phyloP scores from a whole-genome alignment of 192 early-diverging fungal genomes.

The Physocladia obscura region DNA sequence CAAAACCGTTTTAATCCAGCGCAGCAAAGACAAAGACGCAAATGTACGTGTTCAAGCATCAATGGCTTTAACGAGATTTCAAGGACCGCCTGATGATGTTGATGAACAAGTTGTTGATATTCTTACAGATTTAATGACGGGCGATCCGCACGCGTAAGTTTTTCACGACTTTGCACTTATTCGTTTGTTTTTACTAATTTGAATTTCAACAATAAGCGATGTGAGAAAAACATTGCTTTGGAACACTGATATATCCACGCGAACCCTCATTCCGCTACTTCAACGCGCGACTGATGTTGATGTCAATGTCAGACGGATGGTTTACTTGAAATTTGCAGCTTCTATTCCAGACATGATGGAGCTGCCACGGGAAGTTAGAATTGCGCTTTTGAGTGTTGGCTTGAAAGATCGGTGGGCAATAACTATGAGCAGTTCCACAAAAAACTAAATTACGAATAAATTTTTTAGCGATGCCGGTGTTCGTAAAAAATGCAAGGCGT shows the following conservation, averaged over 20 bases:
- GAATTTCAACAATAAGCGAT: conserved; percentile 2
- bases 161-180: background rate
- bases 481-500: conserved; percentile 14
- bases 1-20: conserved; percentile 15
- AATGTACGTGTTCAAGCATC: conserved; percentile 25
- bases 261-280: conserved; percentile 12
- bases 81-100: conserved; percentile 25
- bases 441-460: background rate
- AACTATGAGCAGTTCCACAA: background rate
- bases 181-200: background rate
- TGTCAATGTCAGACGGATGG: conserved; percentile 12
- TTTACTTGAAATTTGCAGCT: conserved; percentile 23
- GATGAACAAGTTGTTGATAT: conserved; percentile 20
- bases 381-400: conserved; percentile 13
- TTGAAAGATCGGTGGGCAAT: conserved; percentile 11
- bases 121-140: conserved; percentile 19
- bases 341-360: conserved; percentile 13
- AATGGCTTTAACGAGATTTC: conserved; percentile 20
- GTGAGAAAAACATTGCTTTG: conserved; percentile 23
- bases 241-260: conserved; percentile 21
- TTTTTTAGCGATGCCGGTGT: conserved; percentile 14
- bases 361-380: conserved; percentile 9
- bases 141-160: conserved; percentile 20
- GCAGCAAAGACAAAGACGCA: conserved; percentile 23
- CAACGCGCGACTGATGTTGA: conserved; percentile 29